Evolutionary conservation across 208 protist species (phyloP), one percentile per base, ranked within the genome.

Genomic region (Crithidia thermophila): DNA sequence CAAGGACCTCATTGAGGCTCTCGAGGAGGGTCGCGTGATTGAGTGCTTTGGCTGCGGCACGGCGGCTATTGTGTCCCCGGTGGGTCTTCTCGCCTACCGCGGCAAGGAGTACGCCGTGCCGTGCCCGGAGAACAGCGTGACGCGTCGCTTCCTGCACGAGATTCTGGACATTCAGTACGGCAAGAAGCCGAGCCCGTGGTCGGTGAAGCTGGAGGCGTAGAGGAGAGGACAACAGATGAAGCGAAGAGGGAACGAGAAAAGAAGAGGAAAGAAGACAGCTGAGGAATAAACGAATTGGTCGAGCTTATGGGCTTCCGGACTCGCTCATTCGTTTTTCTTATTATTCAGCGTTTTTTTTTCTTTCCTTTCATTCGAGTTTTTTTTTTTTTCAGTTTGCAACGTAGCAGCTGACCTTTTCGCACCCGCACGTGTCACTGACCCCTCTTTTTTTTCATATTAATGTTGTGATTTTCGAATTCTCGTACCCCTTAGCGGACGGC

Each of bases 11-110:
- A 59, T 96, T 4, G 64, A 87, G 18, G 96, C 91, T 21, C 21
- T 97, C 46, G 55, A 87, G 59, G 90, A 97, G 55, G 81, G 79
- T 7, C 82, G 94, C 33, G 75, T 99, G 50, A 53, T 91, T 3
- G 98, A 99, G 83, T 84, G 82, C 68, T 99, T 99, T 73, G 98
- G 98, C 30, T 86, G 93, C 39, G 98, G 98, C 39, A 99, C 98
- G 7, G 98, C 98, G 9, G 96, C 96, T n/a, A 93, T 99, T 50
- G 93, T 99, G 13, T 88, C 87, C 3, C 97, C 98, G 34, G 85
- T 99, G 31, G 74, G 86, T 3, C 23, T 18, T 5, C 93, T 99
- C 34, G n/a, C 63, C 20, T 98, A 90, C 75, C 66, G 89, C 25
- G 93, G 83, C 21, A 76, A 61, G 70, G 73, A 87, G 53, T 85